These are phyloP conservation scores for Fennellomyces sp. DNA, from an alignment of 371 early-diverging fungal genomes.

Conservation along the genomic window DNA sequence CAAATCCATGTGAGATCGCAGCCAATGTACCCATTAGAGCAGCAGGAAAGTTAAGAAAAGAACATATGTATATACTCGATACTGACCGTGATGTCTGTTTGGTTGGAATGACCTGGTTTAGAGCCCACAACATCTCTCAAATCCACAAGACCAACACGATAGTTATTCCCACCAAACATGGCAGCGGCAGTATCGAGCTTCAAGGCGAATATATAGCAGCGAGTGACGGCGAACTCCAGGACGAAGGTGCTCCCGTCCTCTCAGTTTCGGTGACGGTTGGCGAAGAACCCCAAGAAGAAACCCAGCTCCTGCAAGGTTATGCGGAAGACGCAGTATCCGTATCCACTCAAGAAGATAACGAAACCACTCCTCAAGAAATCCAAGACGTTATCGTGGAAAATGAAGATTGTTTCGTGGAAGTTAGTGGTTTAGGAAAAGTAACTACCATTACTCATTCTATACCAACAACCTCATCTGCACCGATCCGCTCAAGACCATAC, in stretches of 20 bases:
- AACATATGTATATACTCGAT: conserved; percentile 13
- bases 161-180: background rate
- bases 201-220: too few species aligned
- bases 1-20: conserved; percentile 1
- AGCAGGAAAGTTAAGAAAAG: conserved; percentile 12
- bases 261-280: background rate
- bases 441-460: background rate
- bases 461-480: background rate
- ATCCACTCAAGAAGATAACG: too few species aligned
- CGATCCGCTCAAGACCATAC: conserved; percentile 11
- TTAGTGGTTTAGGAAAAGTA: conserved; percentile 1
- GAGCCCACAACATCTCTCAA: background rate
- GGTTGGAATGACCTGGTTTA: conserved; percentile 2
- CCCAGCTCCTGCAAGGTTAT: too few species aligned
- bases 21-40: conserved; percentile 13
- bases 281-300: too few species aligned
- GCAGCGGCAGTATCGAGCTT: background rate
- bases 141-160: background rate
- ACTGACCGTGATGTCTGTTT: background rate
- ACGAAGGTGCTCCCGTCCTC: too few species aligned
- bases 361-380: background rate
- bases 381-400: background rate
- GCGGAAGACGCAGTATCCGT: too few species aligned
- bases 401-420: conserved; percentile 1
- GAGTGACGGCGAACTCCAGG: too few species aligned